Base-by-base conservation (phyloP, 441 rosid species). In the Lepidium campestre region DNA sequence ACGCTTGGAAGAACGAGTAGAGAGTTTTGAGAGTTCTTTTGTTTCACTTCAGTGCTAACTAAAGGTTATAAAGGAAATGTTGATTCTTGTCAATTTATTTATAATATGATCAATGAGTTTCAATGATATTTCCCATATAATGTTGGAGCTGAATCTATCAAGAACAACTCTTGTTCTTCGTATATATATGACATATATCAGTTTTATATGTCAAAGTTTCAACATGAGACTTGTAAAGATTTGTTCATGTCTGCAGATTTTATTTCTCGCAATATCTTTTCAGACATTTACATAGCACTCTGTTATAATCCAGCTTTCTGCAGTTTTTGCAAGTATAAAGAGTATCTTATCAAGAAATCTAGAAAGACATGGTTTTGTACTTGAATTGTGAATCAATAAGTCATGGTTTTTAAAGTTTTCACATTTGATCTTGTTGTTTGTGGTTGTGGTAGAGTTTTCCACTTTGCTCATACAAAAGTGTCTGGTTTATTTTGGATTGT, bases 1-100 rank as follows among this genome's bases (percentile, higher is more conserved):
- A 80, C 56, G 98, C 96, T 34, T 88, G 98, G 98, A 92, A 83
- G 80, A 83, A 75, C 67, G 93, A 86, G 71, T 88, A 81, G 80
- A 19, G 75, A 17, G 48, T 70, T 59, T 53, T n/a, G 67, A 58
- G 65, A 54, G 53, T 46, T 67, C 39, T 67, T 62, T 60, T 46
- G 13, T 45, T 67, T 60, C 40, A 74, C 55, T 62, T 58, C 20
- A 62, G 50, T 72, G 67, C 71, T 73, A 70, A 65, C 23, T 34
- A n/a, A 57, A 48, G 70, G 39, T 69, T 66, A 59, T 59, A 75
- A 80, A 74, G 65, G 81, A 78, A 77, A 29, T 78, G 70, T 78
- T 77, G 72, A 71, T 82, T 85, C 81, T 80, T 72, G 61, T 78
- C 67, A 46, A 42, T 18, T 50, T 49, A 34, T 65, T 55, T 23